A percentile compares a stretch with the other conserved stretches of the same genome.
Evolutionary conservation across 768 basidiomycete species (phyloP).

Genomic region (Sporobolomyces pararoseus): DNA sequence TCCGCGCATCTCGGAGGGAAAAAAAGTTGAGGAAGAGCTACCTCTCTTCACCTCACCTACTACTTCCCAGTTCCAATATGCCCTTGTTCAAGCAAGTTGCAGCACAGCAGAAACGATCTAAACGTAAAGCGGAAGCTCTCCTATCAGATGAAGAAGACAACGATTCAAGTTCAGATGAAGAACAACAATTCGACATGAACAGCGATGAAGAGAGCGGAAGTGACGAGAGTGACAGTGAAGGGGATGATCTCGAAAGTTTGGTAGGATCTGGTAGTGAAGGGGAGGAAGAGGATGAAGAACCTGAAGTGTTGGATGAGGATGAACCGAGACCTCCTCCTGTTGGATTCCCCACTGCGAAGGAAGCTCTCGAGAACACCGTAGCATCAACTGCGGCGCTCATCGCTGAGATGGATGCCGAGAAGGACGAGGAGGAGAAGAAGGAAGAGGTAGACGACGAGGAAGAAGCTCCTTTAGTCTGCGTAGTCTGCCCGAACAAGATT

Average conservation of each 20-base stretch:
- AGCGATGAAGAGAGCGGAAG: neutral
- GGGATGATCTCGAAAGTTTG: slow-evolving; percentile 1
- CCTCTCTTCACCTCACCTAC: neutral
- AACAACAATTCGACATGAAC: slow-evolving; percentile 1
- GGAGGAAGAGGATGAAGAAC: slow-evolving; percentile 6
- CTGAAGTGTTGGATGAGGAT: slow-evolving; percentile 17
- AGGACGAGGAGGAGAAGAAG: neutral
- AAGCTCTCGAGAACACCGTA: slow-evolving; percentile 32
- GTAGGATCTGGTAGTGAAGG: neutral
- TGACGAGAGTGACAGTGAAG: slow-evolving; percentile 17
- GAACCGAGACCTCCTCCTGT: slow-evolving; percentile 24
- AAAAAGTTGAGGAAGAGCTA: neutral
- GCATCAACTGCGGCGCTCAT: slow-evolving; percentile 13
- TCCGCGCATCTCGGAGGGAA: neutral
- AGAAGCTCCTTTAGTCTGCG: slow-evolving; percentile 35
- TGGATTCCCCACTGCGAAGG: slow-evolving; percentile 32
- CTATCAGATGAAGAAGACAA: slow-evolving; percentile 27
- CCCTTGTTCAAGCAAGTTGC: slow-evolving; percentile 35
- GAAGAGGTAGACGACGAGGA: slow-evolving; percentile 17
- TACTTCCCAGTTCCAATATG: neutral
- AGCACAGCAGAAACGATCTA: slow-evolving; percentile 24
- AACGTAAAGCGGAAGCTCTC: slow-evolving; percentile 22
- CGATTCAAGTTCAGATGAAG: slow-evolving; percentile 16
- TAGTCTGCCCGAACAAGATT: slow-evolving; percentile 41
- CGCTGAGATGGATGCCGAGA: slow-evolving; percentile 15